Evolutionary conservation across 1,139 yeast species (phyloP).

Genomic region (Hansenula sp.): DNA sequence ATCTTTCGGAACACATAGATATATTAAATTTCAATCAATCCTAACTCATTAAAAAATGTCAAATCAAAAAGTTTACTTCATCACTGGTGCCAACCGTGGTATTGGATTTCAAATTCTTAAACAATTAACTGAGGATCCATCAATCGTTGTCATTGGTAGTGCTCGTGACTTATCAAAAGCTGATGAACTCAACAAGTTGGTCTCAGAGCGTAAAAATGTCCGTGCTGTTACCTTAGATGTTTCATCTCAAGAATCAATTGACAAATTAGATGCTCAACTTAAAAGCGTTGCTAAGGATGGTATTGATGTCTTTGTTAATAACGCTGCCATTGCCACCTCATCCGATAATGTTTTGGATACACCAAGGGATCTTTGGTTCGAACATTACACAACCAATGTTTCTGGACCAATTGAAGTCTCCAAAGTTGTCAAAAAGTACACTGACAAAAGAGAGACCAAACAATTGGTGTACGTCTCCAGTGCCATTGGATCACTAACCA

Average conservation of each 20-base stretch:
- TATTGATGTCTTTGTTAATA: constrained; percentile 46
- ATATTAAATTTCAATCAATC: neutral
- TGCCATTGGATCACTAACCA: constrained; percentile 23
- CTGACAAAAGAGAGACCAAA: constrained; percentile 17
- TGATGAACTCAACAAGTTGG: constrained; percentile 5
- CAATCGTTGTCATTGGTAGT: constrained; percentile 24
- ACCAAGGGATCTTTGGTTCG: neutral
- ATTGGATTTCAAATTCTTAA: constrained; percentile 25
- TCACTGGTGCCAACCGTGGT: constrained; percentile 28
- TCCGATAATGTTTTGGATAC: constrained; percentile 4
- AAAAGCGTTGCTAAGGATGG: constrained; percentile 21
- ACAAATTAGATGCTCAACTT: constrained; percentile 10
- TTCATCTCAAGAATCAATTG: constrained; percentile 15
- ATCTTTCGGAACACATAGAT: too few relatives aligned
- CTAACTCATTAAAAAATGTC: neutral
- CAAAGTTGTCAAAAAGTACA: constrained; percentile 20
- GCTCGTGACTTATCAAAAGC: constrained; percentile 17
- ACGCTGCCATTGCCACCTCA: constrained; percentile 40
- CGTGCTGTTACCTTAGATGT: constrained; percentile 18
- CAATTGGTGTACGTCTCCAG: constrained; percentile 23
- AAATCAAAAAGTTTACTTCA: constrained; percentile 15
- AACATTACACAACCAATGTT: constrained; percentile 16
- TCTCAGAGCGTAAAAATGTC: constrained; percentile 4
- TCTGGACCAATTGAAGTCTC: constrained; percentile 23
- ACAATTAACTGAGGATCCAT: constrained; percentile 11